These are phyloP conservation scores for Metarhizium robertsii DNA, from an alignment of 2,329 filamentous ascomycete genomes.

Conservation along the genomic window DNA sequence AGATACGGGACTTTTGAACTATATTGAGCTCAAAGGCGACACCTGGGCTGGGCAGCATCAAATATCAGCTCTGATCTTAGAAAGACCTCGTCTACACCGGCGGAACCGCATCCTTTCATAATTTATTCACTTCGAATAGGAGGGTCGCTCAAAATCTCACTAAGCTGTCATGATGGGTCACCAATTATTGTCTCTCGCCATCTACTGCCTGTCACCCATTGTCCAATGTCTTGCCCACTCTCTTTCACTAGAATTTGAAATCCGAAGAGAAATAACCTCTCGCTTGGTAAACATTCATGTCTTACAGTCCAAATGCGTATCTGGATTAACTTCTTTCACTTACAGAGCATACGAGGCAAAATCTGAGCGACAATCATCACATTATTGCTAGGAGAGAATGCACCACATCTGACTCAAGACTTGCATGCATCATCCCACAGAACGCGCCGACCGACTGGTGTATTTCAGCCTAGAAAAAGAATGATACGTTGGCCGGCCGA, in stretches of 20 bases:
- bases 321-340: conserved; percentile 10
- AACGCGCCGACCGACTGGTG: conserved; percentile 23
- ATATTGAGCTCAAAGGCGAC: neutral
- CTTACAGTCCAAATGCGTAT: conserved; percentile 7
- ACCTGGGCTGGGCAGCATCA: neutral
- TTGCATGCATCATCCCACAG: conserved; percentile 8
- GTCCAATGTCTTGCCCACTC: neutral
- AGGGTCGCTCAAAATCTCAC: too few species aligned
- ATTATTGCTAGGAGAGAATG: conserved; percentile 7
- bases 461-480: conserved; percentile 28
- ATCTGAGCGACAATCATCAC: conserved; percentile 11
- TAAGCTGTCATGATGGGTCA: neutral
- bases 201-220: neutral
- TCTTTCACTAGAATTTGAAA: conserved; percentile 25
- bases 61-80: too few species aligned
- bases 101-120: too few species aligned
- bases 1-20: too few species aligned
- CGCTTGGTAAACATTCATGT: conserved; percentile 23
- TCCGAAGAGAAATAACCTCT: conserved; percentile 20
- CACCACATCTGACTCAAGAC: neutral
- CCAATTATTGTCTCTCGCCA: neutral
- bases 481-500: conserved; percentile 23
- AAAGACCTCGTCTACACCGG: too few species aligned
- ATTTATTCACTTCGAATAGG: too few species aligned
- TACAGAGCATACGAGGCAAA: conserved; percentile 12